Evolutionary conservation across 2,329 filamentous ascomycete species (phyloP).

Genomic region (Phaeosphaeria sp.): DNA sequence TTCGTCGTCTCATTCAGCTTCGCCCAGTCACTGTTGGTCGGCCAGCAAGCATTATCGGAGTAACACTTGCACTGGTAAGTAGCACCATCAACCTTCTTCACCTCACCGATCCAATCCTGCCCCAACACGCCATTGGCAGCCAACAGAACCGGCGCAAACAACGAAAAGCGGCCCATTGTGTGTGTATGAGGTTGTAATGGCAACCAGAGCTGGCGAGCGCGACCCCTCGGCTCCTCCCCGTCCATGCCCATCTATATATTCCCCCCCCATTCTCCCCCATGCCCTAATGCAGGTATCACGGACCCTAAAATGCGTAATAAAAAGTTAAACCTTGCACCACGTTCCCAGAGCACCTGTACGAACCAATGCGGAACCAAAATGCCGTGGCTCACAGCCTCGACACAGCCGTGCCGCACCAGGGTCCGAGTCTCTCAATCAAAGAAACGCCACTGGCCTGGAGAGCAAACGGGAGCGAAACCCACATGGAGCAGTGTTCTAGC

Average conservation of each 20-base stretch:
- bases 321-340: background rate
- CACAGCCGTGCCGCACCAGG: background rate
- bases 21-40: slow-evolving; percentile 32
- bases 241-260: background rate
- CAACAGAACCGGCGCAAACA: slow-evolving; percentile 29
- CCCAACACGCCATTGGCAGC: slow-evolving; percentile 21
- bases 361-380: background rate
- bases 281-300: background rate
- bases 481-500: background rate
- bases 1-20: slow-evolving; percentile 38
- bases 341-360: background rate
- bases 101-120: slow-evolving; percentile 39
- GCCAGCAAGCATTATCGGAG: slow-evolving; percentile 44
- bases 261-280: background rate
- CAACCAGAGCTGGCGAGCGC: background rate
- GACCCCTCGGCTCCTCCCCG: background rate
- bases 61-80: slow-evolving; percentile 47
- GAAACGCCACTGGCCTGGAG: background rate
- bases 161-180: slow-evolving; percentile 32
- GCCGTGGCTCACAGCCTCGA: background rate
- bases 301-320: background rate
- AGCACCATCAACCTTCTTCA: slow-evolving; percentile 29
- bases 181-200: slow-evolving; percentile 4
- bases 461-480: background rate
- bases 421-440: background rate